phyloP scores from a whole-genome alignment of 2,329 filamentous ascomycete genomes.

The Monosporascus sp. region DNA sequence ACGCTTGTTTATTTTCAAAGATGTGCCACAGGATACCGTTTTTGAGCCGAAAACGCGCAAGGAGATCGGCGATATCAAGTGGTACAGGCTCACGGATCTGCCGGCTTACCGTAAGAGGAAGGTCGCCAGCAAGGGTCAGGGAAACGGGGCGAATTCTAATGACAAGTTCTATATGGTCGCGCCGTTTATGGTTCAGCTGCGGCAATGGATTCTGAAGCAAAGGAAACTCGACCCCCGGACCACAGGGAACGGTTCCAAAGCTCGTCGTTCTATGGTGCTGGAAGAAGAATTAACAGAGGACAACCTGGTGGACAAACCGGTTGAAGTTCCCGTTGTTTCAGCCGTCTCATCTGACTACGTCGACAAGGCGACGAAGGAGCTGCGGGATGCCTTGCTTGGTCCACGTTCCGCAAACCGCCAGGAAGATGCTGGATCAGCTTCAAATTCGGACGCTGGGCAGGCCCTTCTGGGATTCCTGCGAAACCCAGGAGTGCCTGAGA shows the following conservation, averaged over 20 bases:
- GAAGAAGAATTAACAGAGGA: slow-evolving; percentile 61
- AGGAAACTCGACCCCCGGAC: slow-evolving; percentile 63
- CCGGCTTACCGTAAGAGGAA: slow-evolving; percentile 75
- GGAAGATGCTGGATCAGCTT: slow-evolving; percentile 29
- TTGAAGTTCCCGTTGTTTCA: slow-evolving; percentile 21
- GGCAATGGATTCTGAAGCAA: slow-evolving; percentile 86
- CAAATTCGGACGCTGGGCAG: slow-evolving; percentile 41
- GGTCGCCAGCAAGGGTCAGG: slow-evolving; percentile 47
- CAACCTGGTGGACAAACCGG: slow-evolving; percentile 43
- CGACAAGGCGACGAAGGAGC: slow-evolving; percentile 31
- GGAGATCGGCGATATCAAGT: slow-evolving; percentile 95
- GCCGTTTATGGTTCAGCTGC: slow-evolving; percentile 79
- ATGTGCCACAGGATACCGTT: slow-evolving; percentile 77
- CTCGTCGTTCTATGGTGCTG: slow-evolving; percentile 39
- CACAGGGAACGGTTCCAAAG: slow-evolving; percentile 26
- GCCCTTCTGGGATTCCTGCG: slow-evolving; percentile 50
- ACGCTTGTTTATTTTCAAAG: slow-evolving; percentile 84
- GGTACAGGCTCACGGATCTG: slow-evolving; percentile 87
- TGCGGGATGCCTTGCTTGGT: slow-evolving; percentile 52
- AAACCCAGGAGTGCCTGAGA: slow-evolving; percentile 6
- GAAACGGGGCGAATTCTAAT: slow-evolving; percentile 54
- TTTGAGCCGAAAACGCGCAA: slow-evolving; percentile 92
- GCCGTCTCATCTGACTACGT: slow-evolving; percentile 17
- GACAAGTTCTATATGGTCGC: slow-evolving; percentile 98
- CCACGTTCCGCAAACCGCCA: slow-evolving; percentile 47